Percentiles rank a stretch among this genome's conserved stretches.
Evolutionary conservation across 2,329 filamentous ascomycete genomes (phyloP).

Genomic region (Fusarium penzigii): DNA sequence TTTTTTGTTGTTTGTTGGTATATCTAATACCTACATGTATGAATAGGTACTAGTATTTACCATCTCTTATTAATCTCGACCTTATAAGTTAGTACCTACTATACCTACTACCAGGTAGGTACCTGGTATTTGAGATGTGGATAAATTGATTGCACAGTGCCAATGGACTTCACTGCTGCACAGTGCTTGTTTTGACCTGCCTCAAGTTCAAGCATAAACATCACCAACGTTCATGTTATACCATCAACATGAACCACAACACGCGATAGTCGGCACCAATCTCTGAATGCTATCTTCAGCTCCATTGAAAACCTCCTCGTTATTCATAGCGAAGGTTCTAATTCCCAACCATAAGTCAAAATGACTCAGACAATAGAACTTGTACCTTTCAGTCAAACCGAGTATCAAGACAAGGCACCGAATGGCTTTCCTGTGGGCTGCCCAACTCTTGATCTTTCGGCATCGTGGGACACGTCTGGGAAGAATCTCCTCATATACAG

Average conservation of each 20-base stretch:
- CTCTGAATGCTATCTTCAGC: not conserved
- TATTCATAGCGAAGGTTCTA: not conserved
- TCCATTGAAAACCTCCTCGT: not conserved
- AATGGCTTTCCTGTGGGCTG: slow-evolving; percentile 70
- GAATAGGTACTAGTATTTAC: too few species aligned
- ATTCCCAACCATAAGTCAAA: not conserved
- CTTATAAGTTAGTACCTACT: too few species aligned
- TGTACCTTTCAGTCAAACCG: slow-evolving; percentile 56
- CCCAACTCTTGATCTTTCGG: slow-evolving; percentile 82
- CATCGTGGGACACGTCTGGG: slow-evolving; percentile 65
- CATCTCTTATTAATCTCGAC: too few species aligned
- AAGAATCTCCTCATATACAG: slow-evolving; percentile 75
- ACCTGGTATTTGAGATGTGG: not conserved
- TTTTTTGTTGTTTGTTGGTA: not conserved
- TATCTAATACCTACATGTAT: not conserved
- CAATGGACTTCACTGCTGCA: too few species aligned
- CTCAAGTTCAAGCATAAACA: too few species aligned
- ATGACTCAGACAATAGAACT: slow-evolving; percentile 40
- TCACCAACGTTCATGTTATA: too few species aligned
- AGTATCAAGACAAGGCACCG: slow-evolving; percentile 56
- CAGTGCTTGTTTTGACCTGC: too few species aligned
- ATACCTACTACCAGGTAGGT: too few species aligned
- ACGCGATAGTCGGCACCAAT: too few species aligned
- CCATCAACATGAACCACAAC: too few species aligned
- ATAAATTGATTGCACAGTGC: not conserved